These are phyloP conservation scores for Pholiota molesta DNA, from an alignment of 768 basidiomycete species.

Conservation along the genomic window DNA sequence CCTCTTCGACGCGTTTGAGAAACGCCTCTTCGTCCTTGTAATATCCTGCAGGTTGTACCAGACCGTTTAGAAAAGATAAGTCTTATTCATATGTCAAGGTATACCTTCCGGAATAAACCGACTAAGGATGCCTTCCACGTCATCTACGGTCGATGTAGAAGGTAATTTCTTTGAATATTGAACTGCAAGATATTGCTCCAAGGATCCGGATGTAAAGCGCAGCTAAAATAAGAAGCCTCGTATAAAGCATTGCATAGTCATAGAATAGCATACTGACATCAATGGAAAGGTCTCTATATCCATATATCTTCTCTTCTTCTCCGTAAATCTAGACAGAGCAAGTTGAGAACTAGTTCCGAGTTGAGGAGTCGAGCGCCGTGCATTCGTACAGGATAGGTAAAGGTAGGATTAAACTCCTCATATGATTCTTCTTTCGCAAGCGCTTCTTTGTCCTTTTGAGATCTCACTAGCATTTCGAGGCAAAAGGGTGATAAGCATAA, in stretches of 20 bases:
- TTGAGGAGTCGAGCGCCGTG: background rate
- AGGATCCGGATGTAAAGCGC: conserved; percentile 85
- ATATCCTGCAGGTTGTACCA: conserved; percentile 55
- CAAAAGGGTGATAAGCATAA: background rate
- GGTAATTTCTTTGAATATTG: conserved; percentile 68
- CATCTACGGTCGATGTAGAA: conserved; percentile 74
- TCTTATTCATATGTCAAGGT: conserved; percentile 12
- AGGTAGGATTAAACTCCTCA: conserved; percentile 78
- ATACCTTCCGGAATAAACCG: conserved; percentile 78
- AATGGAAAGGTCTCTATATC: conserved; percentile 83
- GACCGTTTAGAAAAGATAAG: background rate
- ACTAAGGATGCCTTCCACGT: conserved; percentile 77
- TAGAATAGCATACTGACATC: conserved; percentile 55
- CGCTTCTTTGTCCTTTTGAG: conserved; percentile 62
- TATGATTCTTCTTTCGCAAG: conserved; percentile 61
- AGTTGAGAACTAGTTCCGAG: background rate
- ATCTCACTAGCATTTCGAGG: conserved; percentile 54
- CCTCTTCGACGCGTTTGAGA: conserved; percentile 68
- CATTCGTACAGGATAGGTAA: conserved; percentile 86
- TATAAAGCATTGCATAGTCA: background rate
- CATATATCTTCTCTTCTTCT: conserved; percentile 95
- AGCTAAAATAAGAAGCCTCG: conserved; percentile 48
- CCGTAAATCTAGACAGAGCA: conserved; percentile 74
- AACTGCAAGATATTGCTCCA: conserved; percentile 75
- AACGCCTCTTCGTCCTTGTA: conserved; percentile 71